Conservation (phyloP, 2,329 filamentous ascomycete species). For the Colletotrichum sidae region DNA sequence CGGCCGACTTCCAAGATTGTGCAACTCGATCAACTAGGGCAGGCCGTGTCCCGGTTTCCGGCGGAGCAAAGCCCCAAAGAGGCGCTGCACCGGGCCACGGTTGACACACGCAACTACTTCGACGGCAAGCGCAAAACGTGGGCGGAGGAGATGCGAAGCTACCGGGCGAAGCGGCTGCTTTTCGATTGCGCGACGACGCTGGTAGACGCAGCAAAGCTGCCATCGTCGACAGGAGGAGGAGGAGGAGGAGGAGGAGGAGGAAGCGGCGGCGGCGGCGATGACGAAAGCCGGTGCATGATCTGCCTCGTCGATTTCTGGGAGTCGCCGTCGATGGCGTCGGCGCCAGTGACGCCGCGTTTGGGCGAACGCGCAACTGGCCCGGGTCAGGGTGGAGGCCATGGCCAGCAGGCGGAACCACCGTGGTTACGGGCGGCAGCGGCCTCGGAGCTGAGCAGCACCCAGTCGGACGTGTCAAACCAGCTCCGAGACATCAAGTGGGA, state of each 20-base stretch:
- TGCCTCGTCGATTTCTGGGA: conserved; percentile 21
- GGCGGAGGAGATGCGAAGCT: conserved; percentile 15
- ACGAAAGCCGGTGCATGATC: background rate
- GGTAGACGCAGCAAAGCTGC: background rate
- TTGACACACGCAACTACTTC: conserved; percentile 10
- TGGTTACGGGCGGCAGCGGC: background rate
- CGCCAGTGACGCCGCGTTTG: background rate
- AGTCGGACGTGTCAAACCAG: conserved; percentile 16
- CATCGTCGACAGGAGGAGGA: too few relatives aligned
- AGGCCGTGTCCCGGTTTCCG: background rate
- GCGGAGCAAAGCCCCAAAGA: background rate
- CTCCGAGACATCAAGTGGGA: conserved; percentile 13
- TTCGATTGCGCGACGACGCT: conserved; percentile 7
- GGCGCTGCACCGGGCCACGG: conserved; percentile 1
- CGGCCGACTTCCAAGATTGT: conserved; percentile 1
- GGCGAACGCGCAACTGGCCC: background rate
- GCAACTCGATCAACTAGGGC: conserved; percentile 14
- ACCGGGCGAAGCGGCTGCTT: conserved; percentile 15
- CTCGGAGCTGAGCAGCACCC: background rate
- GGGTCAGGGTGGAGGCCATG: background rate
- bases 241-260: too few relatives aligned
- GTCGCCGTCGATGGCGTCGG: background rate
- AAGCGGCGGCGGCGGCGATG: background rate
- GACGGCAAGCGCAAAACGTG: conserved; percentile 13
- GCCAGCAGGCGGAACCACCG: background rate